Evolutionary conservation across 345 rosid species (phyloP), one percentile per base, ranked within the genome.

Genomic region (Kernera saxatilis): DNA sequence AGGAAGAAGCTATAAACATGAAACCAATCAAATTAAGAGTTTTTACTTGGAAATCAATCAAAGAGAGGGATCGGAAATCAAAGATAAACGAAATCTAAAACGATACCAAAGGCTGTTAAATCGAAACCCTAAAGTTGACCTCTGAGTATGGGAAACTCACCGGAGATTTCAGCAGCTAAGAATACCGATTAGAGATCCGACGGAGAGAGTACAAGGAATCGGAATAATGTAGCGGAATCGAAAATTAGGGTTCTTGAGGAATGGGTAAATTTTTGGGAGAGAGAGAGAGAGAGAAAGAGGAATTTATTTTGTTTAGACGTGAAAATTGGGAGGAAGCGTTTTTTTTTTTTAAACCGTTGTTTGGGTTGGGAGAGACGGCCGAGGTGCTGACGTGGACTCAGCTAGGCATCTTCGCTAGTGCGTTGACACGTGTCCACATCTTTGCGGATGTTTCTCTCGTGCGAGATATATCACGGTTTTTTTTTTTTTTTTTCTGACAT

Each of bases 81-180:
- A 23, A 36, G 30, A 5, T 37, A 41, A 8, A 5, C 11, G 14
- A 25, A 3, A 59, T 41, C 5, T 1, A 40, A 35, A 71, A 26
- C 15, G 27, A 37, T 5, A 39, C 6, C 3, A 0, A 55, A 69
- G 3, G 17, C 40, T 13, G 37, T 13, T 18, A 64, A 64, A 65
- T 56, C 48, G 48, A 56, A 69, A 56, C 74, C 52, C 55, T 69
- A 62, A 46, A 52, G 70, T 75, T 69, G 70, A 69, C 70, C 49
- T 4, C 3, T 52, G 14, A 69, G 74, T 32, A 3, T 17, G 4
- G 11, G 37, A 48, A 54, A 70, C 75, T 63, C 15, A 76, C 79
- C 79, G 46, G 65, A 45, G 74, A 75, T 75, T 75, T 69, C 74
- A 61, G 79, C 65, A 75, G 69, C 78, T 52, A 44, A 75, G 51